These are phyloP conservation scores for Pleurotus sapidus DNA, from an alignment of 768 basidiomycete genomes.

Conservation along the genomic window DNA sequence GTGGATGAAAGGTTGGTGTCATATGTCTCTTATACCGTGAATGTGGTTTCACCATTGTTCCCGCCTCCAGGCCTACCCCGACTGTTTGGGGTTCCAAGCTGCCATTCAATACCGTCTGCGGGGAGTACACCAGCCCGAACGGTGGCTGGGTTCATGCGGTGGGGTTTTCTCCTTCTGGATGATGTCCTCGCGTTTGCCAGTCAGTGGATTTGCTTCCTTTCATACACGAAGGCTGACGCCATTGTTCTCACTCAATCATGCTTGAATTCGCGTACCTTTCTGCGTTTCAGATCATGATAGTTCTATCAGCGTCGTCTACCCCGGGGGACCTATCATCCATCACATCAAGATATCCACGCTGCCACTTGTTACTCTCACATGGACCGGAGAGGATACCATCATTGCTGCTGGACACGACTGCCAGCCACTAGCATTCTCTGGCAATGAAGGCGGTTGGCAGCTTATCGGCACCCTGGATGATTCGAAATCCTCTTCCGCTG, in stretches of 20 bases:
- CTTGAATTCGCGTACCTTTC: neutral
- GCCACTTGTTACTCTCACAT: conserved; percentile 82
- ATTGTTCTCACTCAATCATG: neutral
- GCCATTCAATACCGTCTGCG: conserved; percentile 97
- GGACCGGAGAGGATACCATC: conserved; percentile 78
- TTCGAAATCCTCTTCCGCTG: conserved; percentile 41
- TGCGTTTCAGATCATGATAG: conserved; percentile 82
- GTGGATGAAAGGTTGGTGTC: conserved; percentile 79
- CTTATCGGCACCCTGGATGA: conserved; percentile 84
- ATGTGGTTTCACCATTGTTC: conserved; percentile 4
- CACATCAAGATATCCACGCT: conserved; percentile 75
- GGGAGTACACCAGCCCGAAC: conserved; percentile 83
- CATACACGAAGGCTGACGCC: neutral
- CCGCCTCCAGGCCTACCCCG: conserved; percentile 64
- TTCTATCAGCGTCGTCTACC: conserved; percentile 89
- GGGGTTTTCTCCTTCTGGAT: conserved; percentile 95
- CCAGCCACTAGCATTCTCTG: conserved; percentile 86
- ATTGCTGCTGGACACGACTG: conserved; percentile 98
- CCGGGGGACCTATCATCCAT: conserved; percentile 69
- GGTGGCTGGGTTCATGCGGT: conserved; percentile 98
- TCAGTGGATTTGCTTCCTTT: conserved; percentile 37
- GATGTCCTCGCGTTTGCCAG: conserved; percentile 91
- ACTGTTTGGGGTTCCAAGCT: conserved; percentile 98
- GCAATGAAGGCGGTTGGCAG: conserved; percentile 76
- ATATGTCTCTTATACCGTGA: neutral